A percentile compares a stretch with the other conserved stretches of the same genome.
Evolutionary conservation across 2,329 filamentous ascomycete genomes (phyloP).

Genomic region (Cordyceps pruinosa): DNA sequence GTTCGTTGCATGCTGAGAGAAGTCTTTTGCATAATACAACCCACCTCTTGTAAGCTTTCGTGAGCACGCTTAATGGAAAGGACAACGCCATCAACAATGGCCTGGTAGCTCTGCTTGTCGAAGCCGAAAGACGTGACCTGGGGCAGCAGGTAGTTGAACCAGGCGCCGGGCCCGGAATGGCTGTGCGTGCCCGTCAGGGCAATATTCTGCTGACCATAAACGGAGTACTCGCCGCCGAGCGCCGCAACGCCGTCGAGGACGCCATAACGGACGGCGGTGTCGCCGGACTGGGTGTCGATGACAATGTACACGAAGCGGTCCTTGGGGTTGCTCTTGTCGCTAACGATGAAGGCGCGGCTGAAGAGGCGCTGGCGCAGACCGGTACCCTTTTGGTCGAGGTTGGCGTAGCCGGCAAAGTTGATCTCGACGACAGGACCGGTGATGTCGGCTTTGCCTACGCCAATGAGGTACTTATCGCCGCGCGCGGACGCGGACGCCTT

Average conservation of each 20-base stretch:
- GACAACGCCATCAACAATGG: conserved; percentile 80
- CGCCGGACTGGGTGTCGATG: conserved; percentile 78
- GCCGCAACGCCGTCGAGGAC: conserved; percentile 66
- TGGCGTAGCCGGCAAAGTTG: conserved; percentile 87
- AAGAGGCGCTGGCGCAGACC: conserved; percentile 84
- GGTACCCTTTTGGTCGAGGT: conserved; percentile 71
- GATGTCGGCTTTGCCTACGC: conserved; percentile 52
- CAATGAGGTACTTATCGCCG: conserved; percentile 40
- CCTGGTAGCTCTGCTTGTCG: conserved; percentile 76
- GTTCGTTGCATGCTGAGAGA: not conserved
- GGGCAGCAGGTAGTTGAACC: conserved; percentile 89
- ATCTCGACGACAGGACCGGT: conserved; percentile 79
- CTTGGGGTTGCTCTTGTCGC: conserved; percentile 53
- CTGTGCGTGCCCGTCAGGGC: conserved; percentile 91
- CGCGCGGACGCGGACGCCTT: not conserved
- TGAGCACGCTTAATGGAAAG: conserved; percentile 79
- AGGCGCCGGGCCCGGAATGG: conserved; percentile 84
- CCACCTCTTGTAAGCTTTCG: conserved; percentile 37
- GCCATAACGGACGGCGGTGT: conserved; percentile 83
- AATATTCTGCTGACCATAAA: conserved; percentile 74
- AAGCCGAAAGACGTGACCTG: conserved; percentile 88
- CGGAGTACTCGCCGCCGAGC: conserved; percentile 63
- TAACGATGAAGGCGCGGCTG: conserved; percentile 84
- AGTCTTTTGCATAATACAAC: conserved; percentile 8
- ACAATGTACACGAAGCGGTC: conserved; percentile 84